Conservation (phyloP, 2,329 filamentous ascomycete genomes). For the Xylogone sp. region DNA sequence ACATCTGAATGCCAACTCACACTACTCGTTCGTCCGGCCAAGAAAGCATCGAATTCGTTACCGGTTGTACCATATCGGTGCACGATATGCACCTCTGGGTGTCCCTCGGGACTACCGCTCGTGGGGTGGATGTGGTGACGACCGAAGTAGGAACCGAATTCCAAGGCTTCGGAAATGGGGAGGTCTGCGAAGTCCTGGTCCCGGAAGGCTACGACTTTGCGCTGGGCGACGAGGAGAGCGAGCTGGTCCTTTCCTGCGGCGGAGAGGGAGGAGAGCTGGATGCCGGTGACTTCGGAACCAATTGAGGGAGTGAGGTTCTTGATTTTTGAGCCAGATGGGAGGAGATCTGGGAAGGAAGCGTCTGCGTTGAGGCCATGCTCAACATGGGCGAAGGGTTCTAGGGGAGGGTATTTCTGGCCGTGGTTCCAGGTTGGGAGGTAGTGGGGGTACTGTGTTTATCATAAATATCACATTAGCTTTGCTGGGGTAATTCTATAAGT, state of each 20-base stretch:
- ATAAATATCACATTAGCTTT: too few relatives aligned
- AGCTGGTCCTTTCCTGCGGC: constrained; percentile 71
- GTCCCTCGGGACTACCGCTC: constrained; percentile 65
- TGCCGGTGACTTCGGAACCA: constrained; percentile 64
- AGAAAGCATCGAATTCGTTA: constrained; percentile 53
- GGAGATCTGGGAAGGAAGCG: constrained; percentile 61
- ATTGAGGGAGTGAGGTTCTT: constrained; percentile 66
- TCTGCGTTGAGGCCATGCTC: constrained; percentile 74
- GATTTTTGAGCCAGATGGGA: constrained; percentile 46
- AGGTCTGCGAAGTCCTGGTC: constrained; percentile 68
- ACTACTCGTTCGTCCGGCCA: constrained; percentile 66
- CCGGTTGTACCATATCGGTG: constrained; percentile 63
- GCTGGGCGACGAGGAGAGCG: constrained; percentile 67
- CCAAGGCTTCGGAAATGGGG: constrained; percentile 62
- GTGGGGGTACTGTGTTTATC: constrained; percentile 51
- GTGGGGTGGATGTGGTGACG: constrained; percentile 77
- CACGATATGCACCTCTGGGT: constrained; percentile 72
- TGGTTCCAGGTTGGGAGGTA: constrained; percentile 70
- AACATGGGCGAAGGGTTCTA: constrained; percentile 64
- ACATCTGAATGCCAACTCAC: constrained; percentile 87
- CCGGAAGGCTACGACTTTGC: constrained; percentile 75
- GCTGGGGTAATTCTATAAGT: too few relatives aligned
- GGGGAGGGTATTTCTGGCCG: constrained; percentile 58
- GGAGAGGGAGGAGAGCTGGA: constrained; percentile 65
- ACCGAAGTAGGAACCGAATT: constrained; percentile 73